These are phyloP conservation scores for Teratosphaeria viscida DNA, from an alignment of 2,329 filamentous ascomycete species.

Conservation along the genomic window DNA sequence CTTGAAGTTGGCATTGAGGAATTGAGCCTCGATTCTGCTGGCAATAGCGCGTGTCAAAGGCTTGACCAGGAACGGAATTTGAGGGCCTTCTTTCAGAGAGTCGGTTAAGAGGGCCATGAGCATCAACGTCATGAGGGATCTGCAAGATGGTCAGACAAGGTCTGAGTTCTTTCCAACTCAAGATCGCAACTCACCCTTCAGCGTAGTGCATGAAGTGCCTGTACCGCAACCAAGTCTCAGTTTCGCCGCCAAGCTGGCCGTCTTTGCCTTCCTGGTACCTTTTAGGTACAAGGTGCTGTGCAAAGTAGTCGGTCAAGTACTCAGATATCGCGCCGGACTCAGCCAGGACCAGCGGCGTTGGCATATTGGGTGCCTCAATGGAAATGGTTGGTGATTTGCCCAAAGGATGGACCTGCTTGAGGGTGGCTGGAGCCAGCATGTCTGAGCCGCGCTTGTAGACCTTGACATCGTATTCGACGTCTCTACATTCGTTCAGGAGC, in stretches of 20 bases:
- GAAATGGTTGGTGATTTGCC: constrained; percentile 78
- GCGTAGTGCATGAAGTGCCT: constrained; percentile 70
- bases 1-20: constrained; percentile 38
- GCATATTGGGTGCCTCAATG: constrained; percentile 40
- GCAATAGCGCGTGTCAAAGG: constrained; percentile 51
- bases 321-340: constrained; percentile 75
- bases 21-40: constrained; percentile 34
- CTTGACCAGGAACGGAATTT: constrained; percentile 57
- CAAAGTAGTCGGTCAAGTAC: constrained; percentile 65
- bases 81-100: constrained; percentile 34
- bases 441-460: constrained; percentile 60
- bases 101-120: neutral
- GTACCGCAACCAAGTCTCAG: constrained; percentile 50
- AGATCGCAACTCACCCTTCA: constrained; percentile 52
- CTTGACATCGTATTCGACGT: constrained; percentile 65
- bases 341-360: constrained; percentile 53
- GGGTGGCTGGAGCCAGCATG: constrained; percentile 61
- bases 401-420: constrained; percentile 70
- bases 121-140: neutral
- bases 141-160: constrained; percentile 11
- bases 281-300: constrained; percentile 40
- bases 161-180: neutral
- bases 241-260: constrained; percentile 46
- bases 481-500: constrained; percentile 71
- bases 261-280: constrained; percentile 45